A percentile compares a stretch with the other conserved stretches of the same genome.
These are phyloP conservation scores for Adansonia gregorii DNA, from an alignment of 441 rosid genomes.

Conservation along the genomic window DNA sequence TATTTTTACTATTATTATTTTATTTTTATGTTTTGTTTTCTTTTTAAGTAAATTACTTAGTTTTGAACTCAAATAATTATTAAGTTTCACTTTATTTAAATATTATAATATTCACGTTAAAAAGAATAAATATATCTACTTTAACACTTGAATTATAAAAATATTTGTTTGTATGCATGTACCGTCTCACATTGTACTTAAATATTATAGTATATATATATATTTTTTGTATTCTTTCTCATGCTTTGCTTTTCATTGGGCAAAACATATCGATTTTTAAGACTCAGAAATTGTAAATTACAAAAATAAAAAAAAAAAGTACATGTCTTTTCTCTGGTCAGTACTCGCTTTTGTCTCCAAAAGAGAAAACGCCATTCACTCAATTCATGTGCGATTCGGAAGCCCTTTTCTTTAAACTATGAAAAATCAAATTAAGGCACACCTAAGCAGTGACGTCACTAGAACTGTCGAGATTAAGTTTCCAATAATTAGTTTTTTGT, in stretches of 20 bases:
- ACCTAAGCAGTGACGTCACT: not conserved
- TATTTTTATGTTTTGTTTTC: too few relatives aligned
- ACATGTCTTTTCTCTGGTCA: not conserved
- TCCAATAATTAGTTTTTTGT: too few relatives aligned
- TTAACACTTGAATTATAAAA: not conserved
- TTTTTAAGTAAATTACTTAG: too few relatives aligned
- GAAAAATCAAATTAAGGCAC: not conserved
- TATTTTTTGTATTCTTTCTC: too few relatives aligned
- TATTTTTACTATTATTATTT: too few relatives aligned
- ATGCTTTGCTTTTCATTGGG: not conserved
- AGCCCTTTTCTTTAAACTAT: not conserved
- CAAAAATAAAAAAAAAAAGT: not conserved
- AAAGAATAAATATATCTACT: too few relatives aligned
- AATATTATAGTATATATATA: too few relatives aligned
- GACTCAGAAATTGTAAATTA: not conserved
- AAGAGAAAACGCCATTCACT: not conserved
- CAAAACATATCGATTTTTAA: not conserved
- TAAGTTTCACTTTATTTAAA: too few relatives aligned
- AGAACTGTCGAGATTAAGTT: not conserved
- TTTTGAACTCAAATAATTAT: too few relatives aligned
- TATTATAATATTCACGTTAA: too few relatives aligned
- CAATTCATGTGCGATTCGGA: constrained; percentile 25
- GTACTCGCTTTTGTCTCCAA: not conserved
- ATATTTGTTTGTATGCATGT: not conserved
- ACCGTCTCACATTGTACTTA: not conserved